These are phyloP conservation scores for Globisporangium echinulatum DNA, from an alignment of 352 stramenopile genomes.

Conservation along the genomic window DNA sequence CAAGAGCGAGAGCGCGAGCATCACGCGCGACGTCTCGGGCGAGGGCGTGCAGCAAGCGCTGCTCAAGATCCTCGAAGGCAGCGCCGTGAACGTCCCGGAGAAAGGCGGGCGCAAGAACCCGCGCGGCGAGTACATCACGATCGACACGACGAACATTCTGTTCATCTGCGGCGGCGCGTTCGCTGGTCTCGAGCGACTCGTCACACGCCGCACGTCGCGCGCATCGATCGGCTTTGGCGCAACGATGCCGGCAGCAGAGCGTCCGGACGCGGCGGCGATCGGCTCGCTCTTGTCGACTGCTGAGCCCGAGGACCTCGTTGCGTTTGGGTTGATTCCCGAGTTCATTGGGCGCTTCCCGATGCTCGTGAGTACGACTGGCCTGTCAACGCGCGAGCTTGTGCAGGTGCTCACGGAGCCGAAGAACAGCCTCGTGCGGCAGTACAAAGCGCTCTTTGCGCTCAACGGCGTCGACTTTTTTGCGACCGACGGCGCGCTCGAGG, in stretches of 20 bases:
- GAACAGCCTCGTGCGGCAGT: conserved; percentile 97
- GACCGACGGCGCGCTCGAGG: conserved; percentile 91
- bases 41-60: conserved; percentile 98
- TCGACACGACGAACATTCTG: conserved; percentile 98
- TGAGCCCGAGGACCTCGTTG: conserved; percentile 95
- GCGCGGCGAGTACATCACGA: conserved; percentile 94
- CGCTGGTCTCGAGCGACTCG: conserved; percentile 92
- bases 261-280: conserved; percentile 79
- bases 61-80: conserved; percentile 98
- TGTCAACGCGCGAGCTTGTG: conserved; percentile 90
- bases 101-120: conserved; percentile 96
- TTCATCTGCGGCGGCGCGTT: conserved; percentile 99
- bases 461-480: conserved; percentile 96
- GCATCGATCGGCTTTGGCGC: conserved; percentile 97
- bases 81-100: conserved; percentile 96
- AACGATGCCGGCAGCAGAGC: conserved; percentile 82
- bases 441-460: conserved; percentile 94
- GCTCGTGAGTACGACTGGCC: conserved; percentile 91
- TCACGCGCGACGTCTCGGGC: conserved; percentile 96
- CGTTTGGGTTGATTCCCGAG: conserved; percentile 97
- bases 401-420: conserved; percentile 96
- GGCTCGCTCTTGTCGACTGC: conserved; percentile 89
- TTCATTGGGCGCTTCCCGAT: conserved; percentile 97
- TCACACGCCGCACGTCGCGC: conserved; percentile 89
- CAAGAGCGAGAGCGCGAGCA: conserved; percentile 87